phyloP scores from a whole-genome alignment of 2,329 filamentous ascomycete genomes.

The Ascochyta viciae-villosae region DNA sequence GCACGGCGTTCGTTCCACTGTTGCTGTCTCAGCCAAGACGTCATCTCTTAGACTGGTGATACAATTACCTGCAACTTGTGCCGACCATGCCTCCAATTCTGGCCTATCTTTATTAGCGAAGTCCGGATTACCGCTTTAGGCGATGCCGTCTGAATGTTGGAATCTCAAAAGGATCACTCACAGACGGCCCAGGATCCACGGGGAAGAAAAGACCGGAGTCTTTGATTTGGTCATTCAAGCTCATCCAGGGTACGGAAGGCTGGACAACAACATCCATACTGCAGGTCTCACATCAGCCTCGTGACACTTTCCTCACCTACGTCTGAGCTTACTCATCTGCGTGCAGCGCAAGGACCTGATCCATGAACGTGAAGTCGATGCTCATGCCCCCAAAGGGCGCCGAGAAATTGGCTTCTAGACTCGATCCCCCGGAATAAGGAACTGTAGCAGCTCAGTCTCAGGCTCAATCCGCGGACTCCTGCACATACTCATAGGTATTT shows the following conservation, averaged over 20 bases:
- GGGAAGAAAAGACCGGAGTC: conserved; percentile 86
- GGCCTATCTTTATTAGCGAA: conserved; percentile 54
- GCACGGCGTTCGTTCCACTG: conserved; percentile 79
- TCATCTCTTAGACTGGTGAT: neutral
- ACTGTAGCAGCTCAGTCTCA: conserved; percentile 53
- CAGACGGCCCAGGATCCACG: conserved; percentile 77
- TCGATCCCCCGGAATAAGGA: conserved; percentile 84
- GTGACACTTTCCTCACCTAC: neutral
- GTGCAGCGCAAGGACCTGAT: conserved; percentile 78
- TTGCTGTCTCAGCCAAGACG: conserved; percentile 19
- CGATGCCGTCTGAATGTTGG: conserved; percentile 16
- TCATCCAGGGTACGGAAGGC: conserved; percentile 91
- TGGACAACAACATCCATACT: conserved; percentile 91
- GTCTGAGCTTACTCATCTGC: conserved; percentile 67
- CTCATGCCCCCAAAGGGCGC: conserved; percentile 86
- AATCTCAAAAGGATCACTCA: conserved; percentile 29
- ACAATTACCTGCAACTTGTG: conserved; percentile 64
- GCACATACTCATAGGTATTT: conserved; percentile 70
- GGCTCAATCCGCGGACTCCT: neutral
- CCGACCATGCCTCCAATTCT: conserved; percentile 86
- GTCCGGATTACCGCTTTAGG: conserved; percentile 23
- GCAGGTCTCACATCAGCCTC: conserved; percentile 26
- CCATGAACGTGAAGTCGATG: conserved; percentile 89
- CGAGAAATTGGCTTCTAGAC: conserved; percentile 88
- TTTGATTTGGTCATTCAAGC: conserved; percentile 78